Conservation (phyloP, 306 rosid genomes). For the Pueraria montana region DNA sequence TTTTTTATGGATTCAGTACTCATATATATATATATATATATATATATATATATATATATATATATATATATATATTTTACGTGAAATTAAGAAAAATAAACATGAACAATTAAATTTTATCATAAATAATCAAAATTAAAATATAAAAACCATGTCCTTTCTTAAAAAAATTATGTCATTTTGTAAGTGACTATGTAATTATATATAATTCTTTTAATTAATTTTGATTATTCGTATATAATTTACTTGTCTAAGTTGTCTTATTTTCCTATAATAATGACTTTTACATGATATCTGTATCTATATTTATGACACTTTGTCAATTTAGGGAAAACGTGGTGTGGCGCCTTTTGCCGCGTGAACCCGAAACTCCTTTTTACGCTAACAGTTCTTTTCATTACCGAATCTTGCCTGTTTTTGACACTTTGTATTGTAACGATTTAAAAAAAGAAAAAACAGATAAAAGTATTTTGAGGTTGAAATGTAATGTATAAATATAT, state of each 20-base stretch:
- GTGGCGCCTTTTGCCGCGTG: constrained; percentile 10
- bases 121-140: neutral
- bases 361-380: constrained; percentile 1
- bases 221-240: neutral
- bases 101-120: neutral
- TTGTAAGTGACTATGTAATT: neutral
- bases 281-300: neutral
- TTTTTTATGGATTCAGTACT: too few relatives aligned
- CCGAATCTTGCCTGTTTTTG: neutral
- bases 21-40: too few relatives aligned
- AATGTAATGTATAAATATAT: neutral
- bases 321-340: neutral
- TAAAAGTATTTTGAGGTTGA: neutral
- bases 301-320: neutral
- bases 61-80: too few relatives aligned
- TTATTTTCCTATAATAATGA: neutral
- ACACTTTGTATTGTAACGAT: neutral
- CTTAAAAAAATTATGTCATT: neutral
- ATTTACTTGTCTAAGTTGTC: neutral
- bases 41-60: too few relatives aligned
- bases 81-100: too few relatives aligned
- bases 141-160: neutral
- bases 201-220: too few relatives aligned
- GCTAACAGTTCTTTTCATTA: constrained; percentile 34
- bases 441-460: neutral